phyloP scores from a whole-genome alignment of 768 basidiomycete genomes.

The Lactifluus volemus region DNA sequence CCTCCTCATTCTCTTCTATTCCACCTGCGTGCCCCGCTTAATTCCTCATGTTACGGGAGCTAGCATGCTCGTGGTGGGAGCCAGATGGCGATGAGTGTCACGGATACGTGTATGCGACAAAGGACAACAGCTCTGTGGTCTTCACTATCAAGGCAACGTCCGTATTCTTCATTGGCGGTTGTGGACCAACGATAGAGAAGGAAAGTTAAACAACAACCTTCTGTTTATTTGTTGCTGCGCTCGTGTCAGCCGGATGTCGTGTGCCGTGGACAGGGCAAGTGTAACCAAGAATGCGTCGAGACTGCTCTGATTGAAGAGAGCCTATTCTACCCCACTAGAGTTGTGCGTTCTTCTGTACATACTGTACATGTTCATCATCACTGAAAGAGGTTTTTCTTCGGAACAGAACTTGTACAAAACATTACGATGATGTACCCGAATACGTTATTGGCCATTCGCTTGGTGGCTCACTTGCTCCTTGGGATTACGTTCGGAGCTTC shows the following conservation, averaged over 20 bases:
- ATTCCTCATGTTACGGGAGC: background rate
- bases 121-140: constrained; percentile 81
- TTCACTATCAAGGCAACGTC: constrained; percentile 94
- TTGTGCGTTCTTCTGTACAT: constrained; percentile 38
- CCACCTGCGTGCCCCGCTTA: no score
- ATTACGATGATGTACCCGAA: constrained; percentile 90
- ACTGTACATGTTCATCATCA: no score
- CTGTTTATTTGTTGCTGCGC: constrained; percentile 96
- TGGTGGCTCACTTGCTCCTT: constrained; percentile 74
- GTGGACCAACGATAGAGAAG: constrained; percentile 77
- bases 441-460: constrained; percentile 70
- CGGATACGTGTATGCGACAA: constrained; percentile 80
- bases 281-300: constrained; percentile 77
- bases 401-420: constrained; percentile 86
- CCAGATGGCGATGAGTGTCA: constrained; percentile 83
- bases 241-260: constrained; percentile 88
- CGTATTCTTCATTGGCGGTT: constrained; percentile 64
- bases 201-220: constrained; percentile 96
- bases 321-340: constrained; percentile 80
- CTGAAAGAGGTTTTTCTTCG: background rate
- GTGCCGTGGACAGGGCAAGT: constrained; percentile 68
- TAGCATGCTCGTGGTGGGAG: constrained; percentile 73
- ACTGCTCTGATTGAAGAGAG: constrained; percentile 68
- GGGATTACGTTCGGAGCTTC: constrained; percentile 90
- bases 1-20: background rate